Conservation (phyloP, 805 yeast species). For the Brettanomyces bruxellensis region DNA sequence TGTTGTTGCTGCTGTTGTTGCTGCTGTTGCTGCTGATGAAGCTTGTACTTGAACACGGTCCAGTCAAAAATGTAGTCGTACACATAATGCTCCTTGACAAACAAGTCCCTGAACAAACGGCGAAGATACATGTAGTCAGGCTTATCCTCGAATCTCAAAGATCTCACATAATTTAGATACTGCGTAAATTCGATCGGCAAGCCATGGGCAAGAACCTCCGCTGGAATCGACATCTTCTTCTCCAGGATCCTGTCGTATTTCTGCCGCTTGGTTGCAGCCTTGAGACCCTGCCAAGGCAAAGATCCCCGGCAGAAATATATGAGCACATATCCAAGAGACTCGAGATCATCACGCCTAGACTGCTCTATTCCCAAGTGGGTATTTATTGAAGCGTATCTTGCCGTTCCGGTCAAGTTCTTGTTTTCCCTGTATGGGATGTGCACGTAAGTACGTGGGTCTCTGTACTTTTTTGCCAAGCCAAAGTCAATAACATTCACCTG, state of each 20-base stretch:
- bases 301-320: constrained; percentile 93
- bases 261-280: constrained; percentile 94
- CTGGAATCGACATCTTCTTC: constrained; percentile 83
- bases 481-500: constrained; percentile 92
- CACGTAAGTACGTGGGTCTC: constrained; percentile 89
- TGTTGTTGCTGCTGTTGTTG: constrained; percentile 17
- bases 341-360: constrained; percentile 92
- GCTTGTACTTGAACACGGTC: constrained; percentile 79
- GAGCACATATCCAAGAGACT: constrained; percentile 87
- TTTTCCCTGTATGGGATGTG: constrained; percentile 96
- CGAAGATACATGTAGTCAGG: constrained; percentile 91
- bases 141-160: constrained; percentile 88
- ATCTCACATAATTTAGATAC: constrained; percentile 81
- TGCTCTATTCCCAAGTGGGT: constrained; percentile 97
- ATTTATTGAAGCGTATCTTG: constrained; percentile 90
- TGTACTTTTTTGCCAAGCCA: constrained; percentile 86
- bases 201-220: constrained; percentile 81
- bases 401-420: constrained; percentile 94
- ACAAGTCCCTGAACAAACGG: constrained; percentile 81
- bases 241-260: constrained; percentile 95
- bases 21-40: constrained; percentile 37
- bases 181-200: constrained; percentile 85
- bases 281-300: constrained; percentile 97
- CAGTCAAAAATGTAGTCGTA: constrained; percentile 96
- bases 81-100: constrained; percentile 77